Evolutionary conservation across 805 yeast species (phyloP), one percentile per base, ranked within the genome.

Genomic region (Wickerhamiella sergipiensis): DNA sequence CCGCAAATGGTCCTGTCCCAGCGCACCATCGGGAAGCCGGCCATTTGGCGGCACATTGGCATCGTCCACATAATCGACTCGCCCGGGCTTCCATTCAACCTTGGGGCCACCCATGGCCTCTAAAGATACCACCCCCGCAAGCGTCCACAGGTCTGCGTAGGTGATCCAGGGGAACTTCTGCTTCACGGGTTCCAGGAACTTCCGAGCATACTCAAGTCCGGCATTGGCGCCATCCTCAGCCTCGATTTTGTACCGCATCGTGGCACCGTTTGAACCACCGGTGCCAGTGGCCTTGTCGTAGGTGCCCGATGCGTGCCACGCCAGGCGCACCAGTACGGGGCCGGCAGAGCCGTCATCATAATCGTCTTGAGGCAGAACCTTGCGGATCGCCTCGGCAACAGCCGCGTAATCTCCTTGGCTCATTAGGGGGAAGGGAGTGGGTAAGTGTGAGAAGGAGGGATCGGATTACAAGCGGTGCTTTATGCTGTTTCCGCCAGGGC

Each of bases 251-350:
- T 60, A 75, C 50, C 78, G 62, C 79, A 77, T 75, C 21, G 81
- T 76, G 46, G 78, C 73, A 23, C 78, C 80, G 60, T 69, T 75
- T 45, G 80, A 73, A 7, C 81, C 80, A 15, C 73, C 73, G 1
- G 80, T 64, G 45, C 75, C 71, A 19, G 70, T 67, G n/a, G 66
- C 63, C 56, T 69, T 70, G 59, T 85, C 86, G 65, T 73, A 87
- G 18, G 92, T 84, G 36, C 94, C 95, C 52, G 85, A 76, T 36
- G 82, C 77, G 64, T 86, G 95, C 95, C 95, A 86, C 24, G 95
- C 83, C 50, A 85, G 73, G 59, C 95, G 78, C 22, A 86, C 78
- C 42, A 86, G 69, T 15, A 82, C 78, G 9, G 95, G 95, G 0
- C 89, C 82, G 23, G 81, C 78, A 3, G 82, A 76, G 6, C 84